Percentiles rank a stretch among this genome's conserved stretches.
phyloP scores from a whole-genome alignment of 2,329 filamentous ascomycete species.

The Purpureocillium lavendulum region DNA sequence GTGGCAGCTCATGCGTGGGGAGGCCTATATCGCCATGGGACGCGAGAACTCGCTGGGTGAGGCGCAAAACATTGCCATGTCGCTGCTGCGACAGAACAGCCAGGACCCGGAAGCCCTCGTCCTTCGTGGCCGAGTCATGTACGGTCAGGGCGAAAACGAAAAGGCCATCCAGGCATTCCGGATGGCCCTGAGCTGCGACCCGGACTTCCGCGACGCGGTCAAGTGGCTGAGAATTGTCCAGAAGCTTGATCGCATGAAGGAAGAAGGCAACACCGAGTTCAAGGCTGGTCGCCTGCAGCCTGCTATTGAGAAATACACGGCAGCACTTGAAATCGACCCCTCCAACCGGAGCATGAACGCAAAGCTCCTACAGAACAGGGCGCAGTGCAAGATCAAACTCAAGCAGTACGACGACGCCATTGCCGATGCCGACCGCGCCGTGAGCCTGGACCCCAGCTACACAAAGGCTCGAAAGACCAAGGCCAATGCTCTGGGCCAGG shows the following conservation, averaged over 20 bases:
- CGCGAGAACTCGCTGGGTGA: conserved; percentile 83
- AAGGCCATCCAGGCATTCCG: conserved; percentile 91
- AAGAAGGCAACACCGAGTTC: conserved; percentile 85
- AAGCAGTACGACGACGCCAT: conserved; percentile 80
- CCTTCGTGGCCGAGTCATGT: conserved; percentile 77
- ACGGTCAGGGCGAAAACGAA: conserved; percentile 87
- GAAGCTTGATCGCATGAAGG: conserved; percentile 87
- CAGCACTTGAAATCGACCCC: conserved; percentile 79
- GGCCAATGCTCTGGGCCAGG: conserved; percentile 78
- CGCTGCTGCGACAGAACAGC: conserved; percentile 73
- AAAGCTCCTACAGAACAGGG: conserved; percentile 90
- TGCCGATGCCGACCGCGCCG: conserved; percentile 75
- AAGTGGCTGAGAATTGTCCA: conserved; percentile 86
- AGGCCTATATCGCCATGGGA: conserved; percentile 89
- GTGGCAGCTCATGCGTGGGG: conserved; percentile 87
- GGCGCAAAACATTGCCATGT: conserved; percentile 88
- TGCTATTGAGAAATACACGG: conserved; percentile 77
- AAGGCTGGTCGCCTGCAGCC: conserved; percentile 73
- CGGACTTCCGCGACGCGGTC: conserved; percentile 81
- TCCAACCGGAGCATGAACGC: conserved; percentile 87
- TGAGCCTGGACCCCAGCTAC: conserved; percentile 76
- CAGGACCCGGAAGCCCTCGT: conserved; percentile 92
- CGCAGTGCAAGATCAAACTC: conserved; percentile 72
- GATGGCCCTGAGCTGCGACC: conserved; percentile 82
- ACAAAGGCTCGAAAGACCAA: conserved; percentile 88